A percentile compares a stretch with the other conserved stretches of the same genome.
These are phyloP conservation scores for Hypoxylon sp. DNA, from an alignment of 2,329 filamentous ascomycete species.

Conservation along the genomic window DNA sequence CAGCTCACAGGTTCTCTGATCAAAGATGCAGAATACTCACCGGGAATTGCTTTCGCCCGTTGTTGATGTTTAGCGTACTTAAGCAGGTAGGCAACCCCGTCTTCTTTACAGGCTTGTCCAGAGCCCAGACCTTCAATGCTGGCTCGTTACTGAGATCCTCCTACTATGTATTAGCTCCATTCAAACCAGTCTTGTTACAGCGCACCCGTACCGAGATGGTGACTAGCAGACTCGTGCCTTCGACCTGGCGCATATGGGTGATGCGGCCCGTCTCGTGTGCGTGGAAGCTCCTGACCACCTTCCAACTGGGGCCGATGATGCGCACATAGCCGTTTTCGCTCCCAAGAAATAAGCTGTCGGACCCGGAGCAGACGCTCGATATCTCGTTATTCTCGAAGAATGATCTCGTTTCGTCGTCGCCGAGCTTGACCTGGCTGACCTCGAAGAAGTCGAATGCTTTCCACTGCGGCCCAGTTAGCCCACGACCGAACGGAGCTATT, in stretches of 20 bases:
- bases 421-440: slow-evolving; percentile 81
- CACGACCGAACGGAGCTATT: background rate
- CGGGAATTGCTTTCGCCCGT: slow-evolving; percentile 92
- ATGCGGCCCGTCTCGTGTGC: slow-evolving; percentile 83
- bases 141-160: slow-evolving; percentile 91
- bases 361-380: slow-evolving; percentile 83
- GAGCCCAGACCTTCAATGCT: slow-evolving; percentile 93
- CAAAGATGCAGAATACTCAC: slow-evolving; percentile 54
- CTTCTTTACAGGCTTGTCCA: slow-evolving; percentile 94
- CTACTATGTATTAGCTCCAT: slow-evolving; percentile 52
- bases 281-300: slow-evolving; percentile 83
- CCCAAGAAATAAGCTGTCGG: slow-evolving; percentile 88
- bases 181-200: background rate
- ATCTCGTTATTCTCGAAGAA: slow-evolving; percentile 85
- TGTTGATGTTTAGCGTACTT: slow-evolving; percentile 85
- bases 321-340: slow-evolving; percentile 85
- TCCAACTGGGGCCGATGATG: slow-evolving; percentile 87
- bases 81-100: slow-evolving; percentile 87
- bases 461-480: slow-evolving; percentile 70
- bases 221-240: slow-evolving; percentile 84
- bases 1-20: background rate
- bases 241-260: slow-evolving; percentile 90
- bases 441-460: slow-evolving; percentile 99
- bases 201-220: slow-evolving; percentile 69
- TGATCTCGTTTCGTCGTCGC: slow-evolving; percentile 78